A percentile compares a stretch with the other conserved stretches of the same genome.
Conservation (phyloP, 495 filamentous ascomycete species). For the Xylaria flabelliformis region DNA sequence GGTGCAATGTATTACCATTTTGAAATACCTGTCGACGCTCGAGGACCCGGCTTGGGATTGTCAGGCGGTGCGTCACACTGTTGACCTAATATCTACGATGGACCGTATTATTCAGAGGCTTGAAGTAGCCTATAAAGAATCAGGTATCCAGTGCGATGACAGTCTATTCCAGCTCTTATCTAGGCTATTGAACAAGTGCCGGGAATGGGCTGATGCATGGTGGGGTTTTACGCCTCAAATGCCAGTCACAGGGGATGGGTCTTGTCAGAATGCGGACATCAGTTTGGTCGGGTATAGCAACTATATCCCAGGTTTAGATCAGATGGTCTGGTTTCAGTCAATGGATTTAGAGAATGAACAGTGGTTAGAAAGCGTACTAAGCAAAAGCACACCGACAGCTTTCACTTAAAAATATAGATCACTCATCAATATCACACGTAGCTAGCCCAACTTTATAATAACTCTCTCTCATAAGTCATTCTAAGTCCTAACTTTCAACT, state of each 20-base stretch:
- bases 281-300: neutral
- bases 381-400: neutral
- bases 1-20: constrained; percentile 42
- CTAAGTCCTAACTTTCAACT: neutral
- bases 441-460: neutral
- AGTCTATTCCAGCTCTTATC: constrained; percentile 39
- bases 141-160: constrained; percentile 37
- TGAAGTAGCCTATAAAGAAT: neutral
- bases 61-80: constrained; percentile 43
- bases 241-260: neutral
- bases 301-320: neutral
- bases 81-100: constrained; percentile 41
- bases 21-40: constrained; percentile 50
- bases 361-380: constrained; percentile 12
- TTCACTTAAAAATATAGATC: neutral
- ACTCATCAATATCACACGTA: neutral
- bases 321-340: constrained; percentile 8
- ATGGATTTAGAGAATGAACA: constrained; percentile 16
- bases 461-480: neutral
- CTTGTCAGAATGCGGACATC: neutral
- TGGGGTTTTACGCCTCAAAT: neutral
- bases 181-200: constrained; percentile 39
- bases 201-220: constrained; percentile 33
- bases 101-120: constrained; percentile 33
- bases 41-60: constrained; percentile 51